A percentile compares a stretch with the other conserved stretches of the same genome.
These are phyloP conservation scores for Leccinum barrowsii DNA, from an alignment of 768 basidiomycete genomes.

Conservation along the genomic window DNA sequence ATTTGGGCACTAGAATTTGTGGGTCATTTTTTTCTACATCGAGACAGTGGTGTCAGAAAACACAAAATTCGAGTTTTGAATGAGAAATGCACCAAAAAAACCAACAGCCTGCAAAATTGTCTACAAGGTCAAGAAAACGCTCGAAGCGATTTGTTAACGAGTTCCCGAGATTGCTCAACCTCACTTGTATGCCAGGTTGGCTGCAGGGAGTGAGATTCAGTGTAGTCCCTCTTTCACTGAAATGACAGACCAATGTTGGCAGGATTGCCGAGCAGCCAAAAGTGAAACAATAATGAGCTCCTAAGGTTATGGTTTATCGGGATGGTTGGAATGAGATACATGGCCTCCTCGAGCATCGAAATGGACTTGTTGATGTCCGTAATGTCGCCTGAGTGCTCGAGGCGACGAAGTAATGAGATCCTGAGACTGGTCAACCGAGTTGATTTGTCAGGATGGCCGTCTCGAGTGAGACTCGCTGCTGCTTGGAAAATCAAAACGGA, in stretches of 20 bases:
- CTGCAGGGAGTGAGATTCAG: background rate
- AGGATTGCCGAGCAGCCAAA: background rate
- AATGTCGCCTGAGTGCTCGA: background rate
- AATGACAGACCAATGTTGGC: background rate
- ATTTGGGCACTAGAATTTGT: background rate
- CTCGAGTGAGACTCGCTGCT: background rate
- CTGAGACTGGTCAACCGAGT: background rate
- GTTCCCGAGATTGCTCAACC: background rate
- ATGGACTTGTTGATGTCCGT: background rate
- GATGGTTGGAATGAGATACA: background rate
- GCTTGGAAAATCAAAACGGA: background rate
- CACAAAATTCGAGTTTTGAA: background rate
- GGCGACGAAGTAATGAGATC: background rate
- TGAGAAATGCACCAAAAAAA: background rate
- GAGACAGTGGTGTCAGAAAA: background rate
- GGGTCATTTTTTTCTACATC: background rate
- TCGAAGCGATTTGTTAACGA: background rate
- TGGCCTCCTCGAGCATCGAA: background rate
- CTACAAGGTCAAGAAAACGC: background rate
- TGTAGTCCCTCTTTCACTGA: background rate
- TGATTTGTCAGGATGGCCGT: background rate
- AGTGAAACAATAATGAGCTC: too few relatives aligned
- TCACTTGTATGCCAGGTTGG: background rate
- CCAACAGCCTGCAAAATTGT: background rate
- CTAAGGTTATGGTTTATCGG: background rate